Evolutionary conservation across 2,329 filamentous ascomycete species (phyloP).

Genomic region (Aspergillus novoparasiticus): DNA sequence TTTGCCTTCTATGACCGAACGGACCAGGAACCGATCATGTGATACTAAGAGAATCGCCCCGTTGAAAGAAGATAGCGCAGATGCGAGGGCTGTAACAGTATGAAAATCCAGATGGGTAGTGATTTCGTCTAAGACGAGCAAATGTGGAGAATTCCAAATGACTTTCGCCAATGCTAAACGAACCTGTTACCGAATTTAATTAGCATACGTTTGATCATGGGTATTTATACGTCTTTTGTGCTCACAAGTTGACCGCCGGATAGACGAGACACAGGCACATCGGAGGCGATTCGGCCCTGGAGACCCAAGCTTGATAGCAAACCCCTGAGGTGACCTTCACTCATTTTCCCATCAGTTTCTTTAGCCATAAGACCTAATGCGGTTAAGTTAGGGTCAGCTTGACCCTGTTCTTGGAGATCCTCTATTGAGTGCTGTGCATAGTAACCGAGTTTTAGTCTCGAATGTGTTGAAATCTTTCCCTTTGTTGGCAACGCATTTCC

Average conservation of each 20-base stretch:
- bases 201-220: not conserved
- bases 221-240: constrained; percentile 13
- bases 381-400: constrained; percentile 58
- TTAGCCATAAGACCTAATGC: constrained; percentile 65
- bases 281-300: constrained; percentile 69
- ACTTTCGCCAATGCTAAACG: constrained; percentile 68
- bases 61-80: constrained; percentile 67
- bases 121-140: constrained; percentile 76
- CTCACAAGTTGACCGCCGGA: constrained; percentile 78
- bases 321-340: constrained; percentile 69
- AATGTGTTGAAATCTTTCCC: constrained; percentile 67
- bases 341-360: constrained; percentile 55
- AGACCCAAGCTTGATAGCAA: constrained; percentile 71
- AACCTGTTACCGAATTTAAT: constrained; percentile 37
- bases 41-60: constrained; percentile 77
- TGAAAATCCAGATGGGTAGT: constrained; percentile 85
- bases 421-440: constrained; percentile 82
- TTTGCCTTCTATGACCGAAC: constrained; percentile 69
- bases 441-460: constrained; percentile 70
- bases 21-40: constrained; percentile 81
- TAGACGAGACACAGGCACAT: constrained; percentile 71
- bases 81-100: constrained; percentile 71
- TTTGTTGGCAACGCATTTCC: constrained; percentile 59
- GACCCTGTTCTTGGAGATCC: constrained; percentile 60
- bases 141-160: constrained; percentile 69